Conservation (phyloP, 441 rosid genomes). For the Geranium incanum region DNA sequence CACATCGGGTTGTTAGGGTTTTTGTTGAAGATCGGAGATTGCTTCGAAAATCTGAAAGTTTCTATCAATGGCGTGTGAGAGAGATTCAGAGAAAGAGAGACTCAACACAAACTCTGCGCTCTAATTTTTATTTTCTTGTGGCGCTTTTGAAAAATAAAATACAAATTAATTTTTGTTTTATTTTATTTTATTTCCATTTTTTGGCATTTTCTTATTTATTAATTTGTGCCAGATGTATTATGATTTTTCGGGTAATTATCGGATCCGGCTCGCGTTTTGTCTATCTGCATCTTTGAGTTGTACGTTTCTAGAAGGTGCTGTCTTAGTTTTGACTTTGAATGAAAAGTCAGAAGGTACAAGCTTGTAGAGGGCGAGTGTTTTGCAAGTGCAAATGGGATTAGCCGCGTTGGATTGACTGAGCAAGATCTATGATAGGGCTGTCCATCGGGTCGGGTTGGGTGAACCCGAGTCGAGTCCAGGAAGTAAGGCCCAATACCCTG, state of each 20-base stretch:
- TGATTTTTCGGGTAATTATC: not conserved
- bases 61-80: not conserved
- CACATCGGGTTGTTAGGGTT: not conserved
- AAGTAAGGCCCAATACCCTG: too few species aligned
- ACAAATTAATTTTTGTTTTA: too few species aligned
- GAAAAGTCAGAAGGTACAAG: not conserved
- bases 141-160: not conserved
- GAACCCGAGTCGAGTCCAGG: too few species aligned
- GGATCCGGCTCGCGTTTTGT: not conserved
- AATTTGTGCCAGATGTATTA: not conserved
- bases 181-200: too few species aligned
- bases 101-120: not conserved
- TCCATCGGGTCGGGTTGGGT: not conserved
- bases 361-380: not conserved
- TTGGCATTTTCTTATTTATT: not conserved
- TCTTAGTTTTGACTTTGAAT: not conserved
- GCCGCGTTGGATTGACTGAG: not conserved
- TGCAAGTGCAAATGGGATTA: not conserved
- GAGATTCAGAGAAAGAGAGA: not conserved
- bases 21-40: not conserved
- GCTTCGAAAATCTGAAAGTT: not conserved
- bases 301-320: not conserved
- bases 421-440: not conserved
- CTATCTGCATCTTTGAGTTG: not conserved
- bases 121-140: not conserved